Evolutionary conservation across 331 rosid species (phyloP).

Genomic region (Cydonia oblonga): DNA sequence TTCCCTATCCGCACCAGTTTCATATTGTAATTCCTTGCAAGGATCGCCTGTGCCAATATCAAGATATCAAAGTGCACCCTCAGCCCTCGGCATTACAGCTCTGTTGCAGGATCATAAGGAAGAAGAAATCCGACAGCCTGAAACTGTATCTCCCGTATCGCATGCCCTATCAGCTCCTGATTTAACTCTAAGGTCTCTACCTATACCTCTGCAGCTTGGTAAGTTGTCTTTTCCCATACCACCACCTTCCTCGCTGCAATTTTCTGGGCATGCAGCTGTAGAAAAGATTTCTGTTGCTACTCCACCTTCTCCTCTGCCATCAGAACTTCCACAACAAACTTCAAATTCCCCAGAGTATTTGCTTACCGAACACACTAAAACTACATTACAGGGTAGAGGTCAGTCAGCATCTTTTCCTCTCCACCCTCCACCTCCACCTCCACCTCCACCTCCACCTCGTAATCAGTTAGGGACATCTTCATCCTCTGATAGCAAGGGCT

Average conservation of each 20-base stretch:
- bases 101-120: slow-evolving; percentile 64
- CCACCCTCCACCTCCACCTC: background rate
- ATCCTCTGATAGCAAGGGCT: slow-evolving; percentile 1
- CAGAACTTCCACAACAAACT: slow-evolving; percentile 10
- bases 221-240: slow-evolving; percentile 19
- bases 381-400: slow-evolving; percentile 17
- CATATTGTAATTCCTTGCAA: slow-evolving; percentile 42
- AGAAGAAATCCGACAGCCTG: slow-evolving; percentile 32
- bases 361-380: slow-evolving; percentile 13
- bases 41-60: slow-evolving; percentile 51
- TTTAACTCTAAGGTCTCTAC: slow-evolving; percentile 12
- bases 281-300: slow-evolving; percentile 19
- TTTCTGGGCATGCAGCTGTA: background rate
- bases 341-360: slow-evolving; percentile 11
- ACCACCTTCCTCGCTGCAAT: slow-evolving; percentile 7
- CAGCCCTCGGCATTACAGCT: slow-evolving; percentile 78
- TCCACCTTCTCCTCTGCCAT: slow-evolving; percentile 9
- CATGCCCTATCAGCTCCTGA: slow-evolving; percentile 12
- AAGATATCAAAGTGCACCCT: slow-evolving; percentile 57
- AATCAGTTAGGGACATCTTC: slow-evolving; percentile 1
- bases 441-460: slow-evolving; percentile 2
- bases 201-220: slow-evolving; percentile 20
- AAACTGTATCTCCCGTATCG: slow-evolving; percentile 24
- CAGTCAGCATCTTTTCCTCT: slow-evolving; percentile 18
- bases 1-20: slow-evolving; percentile 39